Conservation (phyloP, 2,329 filamentous ascomycete genomes). For the Cladosporium oxysporum region DNA sequence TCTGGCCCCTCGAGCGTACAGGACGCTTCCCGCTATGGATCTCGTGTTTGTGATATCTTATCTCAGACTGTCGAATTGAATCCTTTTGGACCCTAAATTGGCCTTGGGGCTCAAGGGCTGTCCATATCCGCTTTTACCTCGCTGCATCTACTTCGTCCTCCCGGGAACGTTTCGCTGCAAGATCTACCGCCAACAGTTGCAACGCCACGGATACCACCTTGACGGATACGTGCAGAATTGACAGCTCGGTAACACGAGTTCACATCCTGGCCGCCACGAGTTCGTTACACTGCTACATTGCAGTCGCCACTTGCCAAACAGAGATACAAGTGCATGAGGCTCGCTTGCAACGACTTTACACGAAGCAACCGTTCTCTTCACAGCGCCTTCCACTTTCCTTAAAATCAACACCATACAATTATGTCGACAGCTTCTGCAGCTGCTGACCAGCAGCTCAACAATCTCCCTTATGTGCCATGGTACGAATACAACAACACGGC, state of each 20-base stretch:
- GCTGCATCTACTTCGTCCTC: neutral
- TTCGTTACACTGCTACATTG: slow-evolving; percentile 6
- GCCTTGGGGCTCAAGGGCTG: neutral
- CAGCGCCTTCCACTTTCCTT: neutral
- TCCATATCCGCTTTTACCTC: neutral
- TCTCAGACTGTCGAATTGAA: neutral
- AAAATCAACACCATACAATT: neutral
- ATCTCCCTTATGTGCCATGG: slow-evolving; percentile 36
- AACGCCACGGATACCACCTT: neutral
- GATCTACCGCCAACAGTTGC: neutral
- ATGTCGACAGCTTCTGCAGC: slow-evolving; percentile 11
- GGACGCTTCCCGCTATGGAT: neutral
- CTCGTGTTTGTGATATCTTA: slow-evolving; percentile 1
- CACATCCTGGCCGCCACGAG: neutral
- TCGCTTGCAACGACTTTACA: slow-evolving; percentile 1
- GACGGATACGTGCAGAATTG: neutral
- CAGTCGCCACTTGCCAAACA: slow-evolving; percentile 7
- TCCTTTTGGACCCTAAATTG: slow-evolving; percentile 1
- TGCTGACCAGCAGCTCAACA: slow-evolving; percentile 7
- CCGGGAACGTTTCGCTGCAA: neutral
- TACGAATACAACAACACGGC: slow-evolving; percentile 66
- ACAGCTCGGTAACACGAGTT: slow-evolving; percentile 9
- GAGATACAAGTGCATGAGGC: slow-evolving; percentile 1
- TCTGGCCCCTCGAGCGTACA: slow-evolving; percentile 6
- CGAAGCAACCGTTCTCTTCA: neutral